A percentile compares a stretch with the other conserved stretches of the same genome.
Conservation (phyloP, 768 basidiomycete species). For the Suillus discolor region DNA sequence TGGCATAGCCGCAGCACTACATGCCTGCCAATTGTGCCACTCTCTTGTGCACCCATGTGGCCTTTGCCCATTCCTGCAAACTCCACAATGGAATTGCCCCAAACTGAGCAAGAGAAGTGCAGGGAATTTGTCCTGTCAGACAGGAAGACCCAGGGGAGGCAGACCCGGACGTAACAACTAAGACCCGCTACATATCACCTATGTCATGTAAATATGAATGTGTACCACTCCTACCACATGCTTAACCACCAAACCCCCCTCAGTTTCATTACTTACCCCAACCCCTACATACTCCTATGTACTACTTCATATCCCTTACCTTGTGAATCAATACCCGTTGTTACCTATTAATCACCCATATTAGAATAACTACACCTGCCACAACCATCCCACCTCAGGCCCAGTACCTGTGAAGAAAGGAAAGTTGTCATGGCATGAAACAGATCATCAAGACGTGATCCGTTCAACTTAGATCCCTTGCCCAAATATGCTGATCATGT, state of each 20-base stretch:
- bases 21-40: background rate
- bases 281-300: too few species aligned
- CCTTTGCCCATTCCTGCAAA: background rate
- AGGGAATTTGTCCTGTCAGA: accelerated
- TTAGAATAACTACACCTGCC: too few species aligned
- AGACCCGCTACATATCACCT: too few species aligned
- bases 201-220: too few species aligned
- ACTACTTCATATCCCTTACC: too few species aligned
- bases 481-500: background rate
- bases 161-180: too few species aligned
- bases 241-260: too few species aligned
- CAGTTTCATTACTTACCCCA: too few species aligned
- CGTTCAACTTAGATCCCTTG: background rate
- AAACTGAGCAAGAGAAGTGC: background rate
- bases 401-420: background rate
- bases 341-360: too few species aligned
- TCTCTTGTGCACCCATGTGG: background rate
- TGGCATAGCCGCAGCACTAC: background rate
- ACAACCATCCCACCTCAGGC: background rate
- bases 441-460: accelerated
- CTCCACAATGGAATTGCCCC: background rate
- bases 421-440: background rate
- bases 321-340: too few species aligned
- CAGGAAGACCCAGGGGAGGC: background rate
- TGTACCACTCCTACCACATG: too few species aligned